Evolutionary conservation across 2,329 filamentous ascomycete species (phyloP).

Genomic region (Byssochlamys sp.): DNA sequence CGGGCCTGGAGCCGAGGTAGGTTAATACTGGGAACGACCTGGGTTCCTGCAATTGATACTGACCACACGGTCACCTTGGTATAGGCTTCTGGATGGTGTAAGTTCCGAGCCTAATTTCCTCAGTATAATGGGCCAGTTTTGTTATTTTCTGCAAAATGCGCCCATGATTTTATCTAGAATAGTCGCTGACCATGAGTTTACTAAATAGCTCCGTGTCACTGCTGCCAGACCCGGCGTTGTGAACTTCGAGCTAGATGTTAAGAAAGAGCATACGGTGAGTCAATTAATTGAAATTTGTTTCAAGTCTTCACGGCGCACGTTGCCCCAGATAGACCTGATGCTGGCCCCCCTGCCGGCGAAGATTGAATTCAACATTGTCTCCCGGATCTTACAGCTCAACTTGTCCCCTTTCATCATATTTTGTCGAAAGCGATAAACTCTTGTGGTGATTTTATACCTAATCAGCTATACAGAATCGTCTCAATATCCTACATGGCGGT

Average conservation of each 20-base stretch:
- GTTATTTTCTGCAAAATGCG: background rate
- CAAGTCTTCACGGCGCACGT: background rate
- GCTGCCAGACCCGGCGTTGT: constrained; percentile 52
- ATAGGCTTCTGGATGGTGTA: constrained; percentile 32
- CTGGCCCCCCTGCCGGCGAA: background rate
- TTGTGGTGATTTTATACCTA: background rate
- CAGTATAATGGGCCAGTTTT: background rate
- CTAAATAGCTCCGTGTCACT: constrained; percentile 49
- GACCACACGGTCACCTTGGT: background rate
- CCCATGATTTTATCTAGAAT: background rate
- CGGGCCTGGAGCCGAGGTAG: constrained; percentile 80
- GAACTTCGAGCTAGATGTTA: constrained; percentile 55
- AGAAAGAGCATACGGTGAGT: constrained; percentile 55
- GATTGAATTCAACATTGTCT: background rate
- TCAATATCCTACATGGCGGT: constrained; percentile 58
- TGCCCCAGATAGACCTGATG: background rate
- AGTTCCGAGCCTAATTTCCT: constrained; percentile 11
- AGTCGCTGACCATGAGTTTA: background rate
- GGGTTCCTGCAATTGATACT: background rate
- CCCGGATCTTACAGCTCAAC: no score
- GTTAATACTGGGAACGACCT: constrained; percentile 7
- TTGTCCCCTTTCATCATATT: no score
- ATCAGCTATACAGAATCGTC: constrained; percentile 43
- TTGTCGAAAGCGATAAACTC: no score
- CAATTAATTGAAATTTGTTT: background rate